Conservation (phyloP, 2,329 filamentous ascomycete species). For the Bipolaris oryzae region DNA sequence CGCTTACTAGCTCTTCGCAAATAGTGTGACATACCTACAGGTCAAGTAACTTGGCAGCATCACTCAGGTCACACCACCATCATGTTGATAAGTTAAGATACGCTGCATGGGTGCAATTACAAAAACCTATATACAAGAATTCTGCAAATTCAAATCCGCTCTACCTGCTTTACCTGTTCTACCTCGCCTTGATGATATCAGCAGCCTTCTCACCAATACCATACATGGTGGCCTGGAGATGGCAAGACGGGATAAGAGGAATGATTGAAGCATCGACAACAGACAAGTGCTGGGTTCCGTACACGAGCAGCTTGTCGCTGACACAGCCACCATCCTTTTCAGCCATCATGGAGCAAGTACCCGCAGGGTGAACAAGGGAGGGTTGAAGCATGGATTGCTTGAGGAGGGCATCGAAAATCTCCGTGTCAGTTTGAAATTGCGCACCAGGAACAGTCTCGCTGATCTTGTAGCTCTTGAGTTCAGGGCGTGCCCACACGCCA, state of each 20-base stretch:
- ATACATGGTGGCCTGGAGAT: constrained; percentile 42
- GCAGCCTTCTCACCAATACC: constrained; percentile 45
- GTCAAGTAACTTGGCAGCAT: too few species aligned
- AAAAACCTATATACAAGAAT: constrained; percentile 7
- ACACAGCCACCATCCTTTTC: constrained; percentile 36
- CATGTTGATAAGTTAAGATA: too few species aligned
- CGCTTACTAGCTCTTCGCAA: too few species aligned
- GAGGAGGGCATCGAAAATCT: constrained; percentile 29
- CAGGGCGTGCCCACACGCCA: constrained; percentile 34
- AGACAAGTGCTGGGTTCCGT: constrained; percentile 36
- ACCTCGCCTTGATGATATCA: constrained; percentile 38
- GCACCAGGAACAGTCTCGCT: constrained; percentile 32
- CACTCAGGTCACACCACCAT: neutral
- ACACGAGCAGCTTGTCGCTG: constrained; percentile 34
- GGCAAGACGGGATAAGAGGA: constrained; percentile 37
- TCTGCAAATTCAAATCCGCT: neutral
- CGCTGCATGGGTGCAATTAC: too few species aligned
- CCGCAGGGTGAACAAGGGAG: constrained; percentile 40
- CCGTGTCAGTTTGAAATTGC: constrained; percentile 30
- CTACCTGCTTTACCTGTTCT: neutral
- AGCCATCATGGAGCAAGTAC: constrained; percentile 40
- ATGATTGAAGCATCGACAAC: constrained; percentile 43
- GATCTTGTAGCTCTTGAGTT: constrained; percentile 30
- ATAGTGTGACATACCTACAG: too few species aligned
- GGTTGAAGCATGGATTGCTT: constrained; percentile 28